These are phyloP conservation scores for Leishmania braziliensis DNA, from an alignment of 208 protist genomes.

Conservation along the genomic window DNA sequence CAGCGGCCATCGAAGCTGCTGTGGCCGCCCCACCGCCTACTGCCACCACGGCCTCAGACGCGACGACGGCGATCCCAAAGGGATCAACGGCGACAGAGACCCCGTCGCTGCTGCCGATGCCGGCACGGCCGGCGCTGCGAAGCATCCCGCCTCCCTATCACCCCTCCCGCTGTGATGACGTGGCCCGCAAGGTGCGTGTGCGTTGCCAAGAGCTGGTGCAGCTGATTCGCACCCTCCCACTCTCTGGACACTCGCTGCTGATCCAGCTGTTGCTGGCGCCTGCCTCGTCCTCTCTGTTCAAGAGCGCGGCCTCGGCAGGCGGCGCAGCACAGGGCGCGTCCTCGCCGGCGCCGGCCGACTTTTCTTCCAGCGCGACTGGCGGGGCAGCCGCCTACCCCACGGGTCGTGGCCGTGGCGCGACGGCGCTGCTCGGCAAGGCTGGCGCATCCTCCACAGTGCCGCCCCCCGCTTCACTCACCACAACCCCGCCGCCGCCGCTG, in stretches of 20 bases:
- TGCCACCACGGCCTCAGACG: not conserved
- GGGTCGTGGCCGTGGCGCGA: not conserved
- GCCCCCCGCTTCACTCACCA: slow-evolving; percentile 1
- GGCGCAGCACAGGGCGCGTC: not conserved
- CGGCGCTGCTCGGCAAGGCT: not conserved
- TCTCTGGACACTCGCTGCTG: slow-evolving; percentile 53
- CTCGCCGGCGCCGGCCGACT: not conserved
- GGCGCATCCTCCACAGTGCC: not conserved
- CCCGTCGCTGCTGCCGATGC: slow-evolving; percentile 7
- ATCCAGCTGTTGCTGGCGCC: slow-evolving; percentile 73
- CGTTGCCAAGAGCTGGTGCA: slow-evolving; percentile 53
- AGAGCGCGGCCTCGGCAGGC: not conserved
- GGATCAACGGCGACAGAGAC: not conserved
- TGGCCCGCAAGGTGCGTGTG: slow-evolving; percentile 53
- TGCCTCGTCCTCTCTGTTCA: slow-evolving; percentile 66
- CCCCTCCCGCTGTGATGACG: slow-evolving; percentile 53
- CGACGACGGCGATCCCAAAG: not conserved
- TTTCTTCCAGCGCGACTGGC: not conserved
- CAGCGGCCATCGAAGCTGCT: slow-evolving; percentile 10
- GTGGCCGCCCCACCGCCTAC: slow-evolving; percentile 4
- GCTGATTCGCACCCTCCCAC: slow-evolving; percentile 42
- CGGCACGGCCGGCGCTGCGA: slow-evolving; percentile 22
- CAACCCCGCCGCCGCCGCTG: slow-evolving; percentile 28
- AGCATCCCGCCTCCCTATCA: slow-evolving; percentile 27
- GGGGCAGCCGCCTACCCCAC: not conserved